These are phyloP conservation scores for Fusarium tuaranense DNA, from an alignment of 2,329 filamentous ascomycete species.

Conservation along the genomic window DNA sequence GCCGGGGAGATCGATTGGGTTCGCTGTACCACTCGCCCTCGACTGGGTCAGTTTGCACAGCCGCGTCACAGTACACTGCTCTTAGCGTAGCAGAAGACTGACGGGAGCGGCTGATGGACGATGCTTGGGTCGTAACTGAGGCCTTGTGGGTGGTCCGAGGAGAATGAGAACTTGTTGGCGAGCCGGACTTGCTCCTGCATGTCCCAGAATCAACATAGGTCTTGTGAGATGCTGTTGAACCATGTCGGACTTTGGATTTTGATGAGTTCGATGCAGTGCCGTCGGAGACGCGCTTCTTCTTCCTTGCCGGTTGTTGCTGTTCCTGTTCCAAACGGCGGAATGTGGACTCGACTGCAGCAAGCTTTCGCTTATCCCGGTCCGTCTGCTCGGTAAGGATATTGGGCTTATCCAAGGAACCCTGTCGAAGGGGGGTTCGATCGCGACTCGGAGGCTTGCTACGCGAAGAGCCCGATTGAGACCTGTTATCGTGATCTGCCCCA, in stretches of 20 bases:
- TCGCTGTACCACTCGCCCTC: conserved; percentile 65
- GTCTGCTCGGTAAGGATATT: conserved; percentile 73
- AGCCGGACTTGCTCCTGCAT: conserved; percentile 65
- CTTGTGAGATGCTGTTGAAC: conserved; percentile 49
- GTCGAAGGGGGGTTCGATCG: conserved; percentile 71
- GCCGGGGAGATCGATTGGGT: conserved; percentile 49
- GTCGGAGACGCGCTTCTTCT: conserved; percentile 73
- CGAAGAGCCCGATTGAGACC: conserved; percentile 59
- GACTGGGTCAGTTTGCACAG: conserved; percentile 67
- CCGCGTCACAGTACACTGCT: conserved; percentile 62
- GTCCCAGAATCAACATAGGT: conserved; percentile 66
- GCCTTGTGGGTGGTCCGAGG: conserved; percentile 49
- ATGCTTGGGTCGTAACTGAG: conserved; percentile 45
- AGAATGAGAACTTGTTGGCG: conserved; percentile 59
- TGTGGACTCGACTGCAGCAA: conserved; percentile 73
- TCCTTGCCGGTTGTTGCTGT: conserved; percentile 63
- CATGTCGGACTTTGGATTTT: conserved; percentile 56
- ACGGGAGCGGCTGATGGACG: conserved; percentile 47
- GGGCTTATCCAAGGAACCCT: conserved; percentile 70
- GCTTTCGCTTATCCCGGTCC: conserved; percentile 75
- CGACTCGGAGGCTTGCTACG: conserved; percentile 75
- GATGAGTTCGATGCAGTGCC: conserved; percentile 52
- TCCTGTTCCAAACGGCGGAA: conserved; percentile 71
- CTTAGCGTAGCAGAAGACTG: conserved; percentile 54
- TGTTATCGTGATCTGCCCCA: conserved; percentile 63